Evolutionary conservation across 495 filamentous ascomycete genomes (phyloP).

Genomic region (Penicillium parvum): DNA sequence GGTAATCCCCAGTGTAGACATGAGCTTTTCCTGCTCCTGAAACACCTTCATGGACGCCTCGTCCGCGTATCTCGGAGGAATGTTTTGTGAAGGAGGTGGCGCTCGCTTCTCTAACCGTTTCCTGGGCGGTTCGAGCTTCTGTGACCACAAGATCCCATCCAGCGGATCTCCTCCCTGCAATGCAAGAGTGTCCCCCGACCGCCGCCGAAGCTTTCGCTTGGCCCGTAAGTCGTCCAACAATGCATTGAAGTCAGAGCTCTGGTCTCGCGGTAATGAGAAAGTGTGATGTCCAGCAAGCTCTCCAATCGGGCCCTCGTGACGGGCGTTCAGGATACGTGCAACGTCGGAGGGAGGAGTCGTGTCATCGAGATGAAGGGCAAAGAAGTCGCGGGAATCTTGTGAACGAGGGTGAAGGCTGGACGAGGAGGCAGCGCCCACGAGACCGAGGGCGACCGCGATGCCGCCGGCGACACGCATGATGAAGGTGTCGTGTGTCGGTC

Average conservation of each 20-base stretch:
- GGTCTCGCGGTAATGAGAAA: constrained; percentile 62
- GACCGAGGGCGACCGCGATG: constrained; percentile 38
- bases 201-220: constrained; percentile 50
- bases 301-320: constrained; percentile 79
- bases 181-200: constrained; percentile 40
- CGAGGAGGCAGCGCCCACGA: constrained; percentile 35
- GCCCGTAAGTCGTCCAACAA: constrained; percentile 54
- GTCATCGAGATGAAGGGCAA: constrained; percentile 75
- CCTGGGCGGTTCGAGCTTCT: constrained; percentile 70
- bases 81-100: constrained; percentile 40
- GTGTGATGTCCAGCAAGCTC: constrained; percentile 79
- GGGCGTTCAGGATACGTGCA: constrained; percentile 66
- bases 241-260: constrained; percentile 53
- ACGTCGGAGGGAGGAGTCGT: constrained; percentile 63
- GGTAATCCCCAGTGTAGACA: constrained; percentile 60
- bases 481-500: constrained; percentile 3
- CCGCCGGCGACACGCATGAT: constrained; percentile 35
- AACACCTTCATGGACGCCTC: constrained; percentile 46
- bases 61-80: constrained; percentile 6
- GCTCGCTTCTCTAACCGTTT: constrained; percentile 72
- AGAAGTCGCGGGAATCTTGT: constrained; percentile 78
- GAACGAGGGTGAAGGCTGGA: constrained; percentile 47
- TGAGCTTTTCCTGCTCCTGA: constrained; percentile 56
- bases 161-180: constrained; percentile 54
- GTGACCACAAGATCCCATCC: constrained; percentile 69